Conservation (phyloP, 2,329 filamentous ascomycete genomes). For the Hortaea werneckii region DNA sequence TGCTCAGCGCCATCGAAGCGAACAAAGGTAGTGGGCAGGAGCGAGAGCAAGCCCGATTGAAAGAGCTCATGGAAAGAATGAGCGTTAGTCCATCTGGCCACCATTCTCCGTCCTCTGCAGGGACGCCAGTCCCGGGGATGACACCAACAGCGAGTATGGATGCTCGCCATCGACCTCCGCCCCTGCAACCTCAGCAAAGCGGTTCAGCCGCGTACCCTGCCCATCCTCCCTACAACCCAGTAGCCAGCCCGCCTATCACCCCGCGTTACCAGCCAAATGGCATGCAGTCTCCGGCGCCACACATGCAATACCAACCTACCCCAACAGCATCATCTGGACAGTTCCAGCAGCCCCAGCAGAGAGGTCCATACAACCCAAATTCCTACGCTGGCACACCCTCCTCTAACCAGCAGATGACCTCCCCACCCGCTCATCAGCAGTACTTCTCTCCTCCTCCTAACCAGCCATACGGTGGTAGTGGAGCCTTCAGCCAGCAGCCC, state of each 20-base stretch:
- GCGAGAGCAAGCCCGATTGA: constrained; percentile 73
- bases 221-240: constrained; percentile 42
- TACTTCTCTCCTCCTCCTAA: constrained; percentile 40
- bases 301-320: constrained; percentile 3
- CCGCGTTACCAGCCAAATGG: constrained; percentile 32
- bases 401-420: constrained; percentile 47
- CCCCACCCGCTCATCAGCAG: constrained; percentile 48
- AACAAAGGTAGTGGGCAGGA: constrained; percentile 63
- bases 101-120: constrained; percentile 25
- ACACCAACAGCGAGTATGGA: not conserved
- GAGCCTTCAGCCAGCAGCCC: constrained; percentile 25
- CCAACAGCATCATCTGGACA: constrained; percentile 11
- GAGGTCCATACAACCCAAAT: constrained; percentile 35
- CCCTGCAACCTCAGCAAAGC: constrained; percentile 33
- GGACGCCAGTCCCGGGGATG: constrained; percentile 25
- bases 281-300: constrained; percentile 17
- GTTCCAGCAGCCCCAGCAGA: constrained; percentile 11
- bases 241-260: constrained; percentile 37
- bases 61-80: constrained; percentile 90
- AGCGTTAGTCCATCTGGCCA: constrained; percentile 55
- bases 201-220: constrained; percentile 23
- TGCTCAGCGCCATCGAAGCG: constrained; percentile 80
- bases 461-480: constrained; percentile 15
- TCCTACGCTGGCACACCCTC: constrained; percentile 36
- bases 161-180: constrained; percentile 30